Evolutionary conservation across 352 stramenopile genomes (phyloP), one percentile per base, ranked within the genome.

Genomic region (Globisporangium irregulare): DNA sequence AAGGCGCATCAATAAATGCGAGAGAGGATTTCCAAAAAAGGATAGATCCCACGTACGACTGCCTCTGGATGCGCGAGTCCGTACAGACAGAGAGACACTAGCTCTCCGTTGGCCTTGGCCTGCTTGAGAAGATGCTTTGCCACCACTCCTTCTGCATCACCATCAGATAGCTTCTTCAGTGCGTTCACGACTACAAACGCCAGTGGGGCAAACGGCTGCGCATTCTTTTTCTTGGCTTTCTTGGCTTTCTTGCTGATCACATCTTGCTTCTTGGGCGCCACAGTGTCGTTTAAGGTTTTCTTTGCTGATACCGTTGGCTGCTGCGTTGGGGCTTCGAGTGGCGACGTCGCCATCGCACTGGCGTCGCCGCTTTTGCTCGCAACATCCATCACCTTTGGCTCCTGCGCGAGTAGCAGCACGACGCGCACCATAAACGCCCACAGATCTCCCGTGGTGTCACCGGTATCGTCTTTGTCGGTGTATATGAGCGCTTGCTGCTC

Each of bases 171-270:
- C 69, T 76, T 84, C 34, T 76, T 75, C 29, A 91, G 62, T 25
- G 82, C 79, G 36, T 81, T 86, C 22, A 86, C 59, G 7, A 85
- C 67, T 4, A 91, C 63, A 68, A 86, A 91, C 46, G 79, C 76
- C 12, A 91, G 67, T 8, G 82, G 80, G 1, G 76, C 71, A 22
- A 81, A 77, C 1, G 82, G 78, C 58, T 91, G 79, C 4, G 71
- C 65, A 20, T 14, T 68, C 50, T 82, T 81, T 41, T 38, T 64
- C 70, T 79, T 90, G 34, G 63, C 2, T 51, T 68, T 74, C 51
- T 72, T 73, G 38, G 54, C 8, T 25, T 51, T 68, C n/a, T 46
- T 34, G 34, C 1, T 43, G 8, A 14, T 29, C 15, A 14, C 48
- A 53, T 38, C 27, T 3, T 27, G 25, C 43, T 51, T 32, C 38